These are phyloP conservation scores for Hypoxylon sp. DNA, from an alignment of 2,329 filamentous ascomycete species.

Conservation along the genomic window DNA sequence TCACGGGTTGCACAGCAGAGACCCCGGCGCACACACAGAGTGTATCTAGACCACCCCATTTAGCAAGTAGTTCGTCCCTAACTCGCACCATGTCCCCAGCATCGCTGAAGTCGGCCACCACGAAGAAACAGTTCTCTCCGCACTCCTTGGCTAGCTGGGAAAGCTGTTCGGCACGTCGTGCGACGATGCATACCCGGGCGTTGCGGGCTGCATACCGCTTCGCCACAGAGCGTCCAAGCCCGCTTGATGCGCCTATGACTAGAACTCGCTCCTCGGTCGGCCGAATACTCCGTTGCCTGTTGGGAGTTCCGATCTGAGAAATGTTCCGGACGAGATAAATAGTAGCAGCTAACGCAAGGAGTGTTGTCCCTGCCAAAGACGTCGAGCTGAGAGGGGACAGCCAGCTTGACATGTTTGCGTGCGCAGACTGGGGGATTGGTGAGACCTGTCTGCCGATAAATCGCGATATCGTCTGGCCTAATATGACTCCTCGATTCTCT, in stretches of 20 bases:
- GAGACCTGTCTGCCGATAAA: neutral
- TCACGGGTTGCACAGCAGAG: slow-evolving; percentile 55
- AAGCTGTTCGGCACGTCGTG: slow-evolving; percentile 51
- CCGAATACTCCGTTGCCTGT: slow-evolving; percentile 27
- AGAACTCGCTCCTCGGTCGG: slow-evolving; percentile 52
- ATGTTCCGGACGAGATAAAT: slow-evolving; percentile 35
- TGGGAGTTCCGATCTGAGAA: slow-evolving; percentile 9
- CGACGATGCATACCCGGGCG: slow-evolving; percentile 53
- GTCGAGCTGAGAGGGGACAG: slow-evolving; percentile 1
- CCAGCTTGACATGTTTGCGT: slow-evolving; percentile 22
- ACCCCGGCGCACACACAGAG: slow-evolving; percentile 55
- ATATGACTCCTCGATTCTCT: too few relatives aligned
- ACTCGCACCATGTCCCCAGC: slow-evolving; percentile 51
- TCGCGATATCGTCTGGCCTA: too few relatives aligned
- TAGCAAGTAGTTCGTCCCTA: slow-evolving; percentile 44
- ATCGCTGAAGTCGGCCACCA: slow-evolving; percentile 51
- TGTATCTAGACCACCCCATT: slow-evolving; percentile 55
- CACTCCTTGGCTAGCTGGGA: slow-evolving; percentile 49
- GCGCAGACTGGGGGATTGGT: neutral
- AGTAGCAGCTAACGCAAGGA: slow-evolving; percentile 30
- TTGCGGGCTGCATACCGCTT: slow-evolving; percentile 52
- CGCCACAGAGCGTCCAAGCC: slow-evolving; percentile 52
- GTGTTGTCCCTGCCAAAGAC: slow-evolving; percentile 5
- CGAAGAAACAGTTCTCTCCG: slow-evolving; percentile 48
- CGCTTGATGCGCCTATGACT: slow-evolving; percentile 55